Conservation (phyloP, 2,329 filamentous ascomycete species). For the Xylaria sp. region DNA sequence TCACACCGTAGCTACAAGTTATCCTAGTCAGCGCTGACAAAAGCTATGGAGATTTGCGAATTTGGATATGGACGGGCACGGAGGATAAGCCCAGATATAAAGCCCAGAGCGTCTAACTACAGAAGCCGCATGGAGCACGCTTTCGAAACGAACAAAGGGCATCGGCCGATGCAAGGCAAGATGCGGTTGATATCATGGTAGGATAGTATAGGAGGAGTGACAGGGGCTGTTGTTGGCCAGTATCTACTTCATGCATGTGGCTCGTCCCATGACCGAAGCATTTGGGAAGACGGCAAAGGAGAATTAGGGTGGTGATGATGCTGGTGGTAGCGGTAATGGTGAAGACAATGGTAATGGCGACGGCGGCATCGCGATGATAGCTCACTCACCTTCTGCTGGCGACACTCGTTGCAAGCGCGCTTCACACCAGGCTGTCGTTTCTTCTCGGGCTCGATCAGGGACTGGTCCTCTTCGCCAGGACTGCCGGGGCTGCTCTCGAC, state of each 20-base stretch:
- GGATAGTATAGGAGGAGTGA: neutral
- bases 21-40: conserved; percentile 15
- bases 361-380: neutral
- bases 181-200: neutral
- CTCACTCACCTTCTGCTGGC: conserved; percentile 71
- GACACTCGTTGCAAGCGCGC: conserved; percentile 77
- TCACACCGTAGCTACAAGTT: conserved; percentile 61
- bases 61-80: neutral
- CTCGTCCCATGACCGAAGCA: neutral
- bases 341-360: neutral
- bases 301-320: neutral
- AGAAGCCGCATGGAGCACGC: neutral
- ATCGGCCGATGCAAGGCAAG: neutral
- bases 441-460: conserved; percentile 51
- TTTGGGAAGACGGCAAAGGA: conserved; percentile 2
- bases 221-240: neutral
- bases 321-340: neutral
- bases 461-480: conserved; percentile 53
- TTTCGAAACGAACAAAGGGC: neutral
- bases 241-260: neutral
- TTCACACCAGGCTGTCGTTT: conserved; percentile 66
- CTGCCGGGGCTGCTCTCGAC: conserved; percentile 59
- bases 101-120: conserved; percentile 1
- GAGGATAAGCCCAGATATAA: conserved; percentile 1
- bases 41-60: conserved; percentile 2